Evolutionary conservation across 129 eudicot species (phyloP), one percentile per base, ranked within the genome.

Genomic region (Escallonia herrerae): DNA sequence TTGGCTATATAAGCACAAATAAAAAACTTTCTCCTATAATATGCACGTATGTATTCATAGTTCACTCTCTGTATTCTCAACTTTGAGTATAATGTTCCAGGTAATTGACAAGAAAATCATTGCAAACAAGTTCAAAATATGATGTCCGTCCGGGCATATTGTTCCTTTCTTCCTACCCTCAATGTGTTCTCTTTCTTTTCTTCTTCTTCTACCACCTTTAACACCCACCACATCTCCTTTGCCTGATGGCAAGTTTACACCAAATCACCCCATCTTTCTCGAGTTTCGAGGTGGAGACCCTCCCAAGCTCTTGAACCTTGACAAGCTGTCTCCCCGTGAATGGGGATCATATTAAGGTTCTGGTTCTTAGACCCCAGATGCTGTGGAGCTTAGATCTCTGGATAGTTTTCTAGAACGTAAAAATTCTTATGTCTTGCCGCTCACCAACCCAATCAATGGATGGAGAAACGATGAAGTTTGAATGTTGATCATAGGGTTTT

Each of bases 281-380:
- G 33, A 22, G 33, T 22, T 22, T 0, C 33, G 33, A 22, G 1
- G 33, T 22, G 33, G 33, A 22, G 33, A 74, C 58, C 74, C 76
- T 39, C 76, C 83, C 15, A 84, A 71, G 51, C 61, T 40, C 62
- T 66, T 58, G 53, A 55, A 67, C 63, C 53, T 78, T 43, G 77
- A 75, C 61, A 73, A 67, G 62, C 55, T 74, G 55, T 54, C 71
- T 15, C 59, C 61, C 56, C 76, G 59, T 43, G 68, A 22, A 22
- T 22, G 33, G 33, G 33, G 33, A 22, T 22, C 33, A 22, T 22
- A 22, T 22, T 1, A 22, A 22, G 78, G 58, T 40, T 81, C 87
- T 45, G 83, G 84, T 50, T 68, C 75, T 7, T 72, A 73, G 72
- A 81, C 83, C 40, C 90, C 83, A 5, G 89, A 83, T 46, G 40